A percentile compares a stretch with the other conserved stretches of the same genome.
Conservation (phyloP, 179 eudicot genomes). For the Spergularia azorica region DNA sequence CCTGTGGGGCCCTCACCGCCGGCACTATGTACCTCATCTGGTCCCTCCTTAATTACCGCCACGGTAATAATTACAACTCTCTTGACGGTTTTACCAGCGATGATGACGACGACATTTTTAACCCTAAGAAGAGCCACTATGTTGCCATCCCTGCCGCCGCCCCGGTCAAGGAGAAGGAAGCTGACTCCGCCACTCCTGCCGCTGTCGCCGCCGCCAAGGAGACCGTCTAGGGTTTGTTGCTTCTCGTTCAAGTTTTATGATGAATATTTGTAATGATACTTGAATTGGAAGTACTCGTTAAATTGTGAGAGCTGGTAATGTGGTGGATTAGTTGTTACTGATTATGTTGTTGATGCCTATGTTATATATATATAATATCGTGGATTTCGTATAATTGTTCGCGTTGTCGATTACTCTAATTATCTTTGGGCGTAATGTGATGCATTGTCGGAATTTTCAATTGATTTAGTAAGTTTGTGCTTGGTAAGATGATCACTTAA, state of each 20-base stretch:
- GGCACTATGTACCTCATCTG: slow-evolving; percentile 70
- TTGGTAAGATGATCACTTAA: background rate
- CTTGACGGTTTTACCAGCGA: slow-evolving; percentile 36
- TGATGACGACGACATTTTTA: slow-evolving; percentile 42
- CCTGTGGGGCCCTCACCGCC: slow-evolving; percentile 83
- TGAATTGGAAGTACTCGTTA: slow-evolving; percentile 18
- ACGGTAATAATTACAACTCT: slow-evolving; percentile 20
- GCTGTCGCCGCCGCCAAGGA: slow-evolving; percentile 1
- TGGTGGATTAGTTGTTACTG: background rate
- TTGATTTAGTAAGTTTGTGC: too few species aligned
- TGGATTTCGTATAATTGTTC: background rate
- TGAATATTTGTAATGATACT: background rate
- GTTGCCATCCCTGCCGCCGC: slow-evolving; percentile 44
- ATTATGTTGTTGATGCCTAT: background rate
- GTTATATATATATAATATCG: slow-evolving; percentile 2
- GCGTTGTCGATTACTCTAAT: too few species aligned
- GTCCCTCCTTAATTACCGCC: slow-evolving; percentile 49
- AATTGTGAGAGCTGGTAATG: background rate
- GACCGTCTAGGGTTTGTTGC: slow-evolving; percentile 7
- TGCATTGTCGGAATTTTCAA: too few species aligned
- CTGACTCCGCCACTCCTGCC: background rate
- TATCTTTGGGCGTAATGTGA: too few species aligned
- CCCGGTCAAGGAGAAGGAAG: background rate
- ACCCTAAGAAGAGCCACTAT: slow-evolving; percentile 55
- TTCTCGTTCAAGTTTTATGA: background rate